Base-by-base conservation (phyloP, 139 green algal genomes). In the Yamagishiella unicocca region DNA sequence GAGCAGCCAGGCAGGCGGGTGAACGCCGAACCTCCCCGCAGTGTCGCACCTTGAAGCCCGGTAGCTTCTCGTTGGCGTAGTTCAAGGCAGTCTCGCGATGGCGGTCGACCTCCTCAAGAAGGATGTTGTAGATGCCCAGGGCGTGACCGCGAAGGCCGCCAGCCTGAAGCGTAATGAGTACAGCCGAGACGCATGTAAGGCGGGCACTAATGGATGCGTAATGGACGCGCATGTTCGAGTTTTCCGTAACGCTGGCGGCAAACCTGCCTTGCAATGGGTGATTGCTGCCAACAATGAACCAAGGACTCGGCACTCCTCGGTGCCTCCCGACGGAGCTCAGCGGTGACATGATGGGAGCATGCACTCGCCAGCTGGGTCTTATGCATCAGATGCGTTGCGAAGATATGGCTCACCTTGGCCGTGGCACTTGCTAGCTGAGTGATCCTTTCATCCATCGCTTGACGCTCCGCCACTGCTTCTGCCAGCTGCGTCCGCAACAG, bases 11-110 rank as follows among this genome's bases (percentile, higher is more conserved):
- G n/a, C n/a, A n/a, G n/a, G n/a, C n/a, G n/a, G n/a, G n/a, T n/a
- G n/a, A n/a, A n/a, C n/a, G 50, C 50, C 50, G 50, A 12, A 58
- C 33, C 33, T n/a, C n/a, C 25, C 8, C 21, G n/a, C 55, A 66
- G 14, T n/a, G 40, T 14, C 58, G 1, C 58, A 84, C 77, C 77
- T 84, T 84, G 55, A 84, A 64, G 40, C 79, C 79, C 5, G 79
- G 79, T 31, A 85, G 61, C 79, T 85, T 85, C 61, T 85, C 79
- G 43, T 85, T 85, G 40, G 79, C 79, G 61, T 85, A 85, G 79
- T 43, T 50, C 6, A 85, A 12, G 19, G 79, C 79, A 4, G 27
- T 64, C 25, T 85, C 61, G 29, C 43, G 40, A 40, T 85, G 79
- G 38, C 42, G 42, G 3, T 40, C 79, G 29, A 66, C 79, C 62